Base-by-base conservation (phyloP, 352 stramenopile species). In the Globisporangium lucens region DNA sequence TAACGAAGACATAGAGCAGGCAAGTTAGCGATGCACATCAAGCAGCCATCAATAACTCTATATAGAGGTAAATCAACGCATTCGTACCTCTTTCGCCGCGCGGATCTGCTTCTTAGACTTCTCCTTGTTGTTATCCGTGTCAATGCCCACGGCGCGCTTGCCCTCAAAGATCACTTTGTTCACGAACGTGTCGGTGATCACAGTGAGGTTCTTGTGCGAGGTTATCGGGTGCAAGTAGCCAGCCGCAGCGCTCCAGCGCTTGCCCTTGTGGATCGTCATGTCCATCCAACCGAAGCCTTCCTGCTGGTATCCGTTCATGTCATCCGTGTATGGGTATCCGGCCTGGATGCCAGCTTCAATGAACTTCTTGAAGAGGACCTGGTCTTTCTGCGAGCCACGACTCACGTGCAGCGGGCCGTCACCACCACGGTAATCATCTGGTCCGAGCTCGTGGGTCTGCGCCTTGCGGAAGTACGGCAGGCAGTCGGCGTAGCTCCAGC, bases 281-380 rank as follows among this genome's bases (percentile, higher is more conserved):
- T 97, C 89, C 85, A 97, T 96, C 76, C 83, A 95, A n/a, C 89
- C 89, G 56, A 97, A 97, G 22, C 88, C 89, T 70, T 96, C 89
- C 71, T 97, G 88, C 70, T 93, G 85, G 70, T 86, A 96, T 27
- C 89, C 89, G 67, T 97, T 97, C 85, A 94, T 96, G 69, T 96
- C 90, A 8, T 95, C 83, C 9, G 88, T 96, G 71, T 93, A 94
- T 1, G 83, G 83, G 65, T 96, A 97, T 0, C 89, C 89, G 22
- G 89, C 89, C 61, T 96, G 76, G 43, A 95, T 78, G 24, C 87
- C 90, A 3, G 89, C 90, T 49, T 96, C 85, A 47, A 96, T 95
- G 67, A 97, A 94, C 68, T 90, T 93, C 56, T 95, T 79, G 71
- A 96, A 97, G n/a, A 96, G 76, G 13, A 95, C 73, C 61, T 95